These are phyloP conservation scores for Aureobasidium namibiae DNA, from an alignment of 2,329 filamentous ascomycete species.

Conservation along the genomic window DNA sequence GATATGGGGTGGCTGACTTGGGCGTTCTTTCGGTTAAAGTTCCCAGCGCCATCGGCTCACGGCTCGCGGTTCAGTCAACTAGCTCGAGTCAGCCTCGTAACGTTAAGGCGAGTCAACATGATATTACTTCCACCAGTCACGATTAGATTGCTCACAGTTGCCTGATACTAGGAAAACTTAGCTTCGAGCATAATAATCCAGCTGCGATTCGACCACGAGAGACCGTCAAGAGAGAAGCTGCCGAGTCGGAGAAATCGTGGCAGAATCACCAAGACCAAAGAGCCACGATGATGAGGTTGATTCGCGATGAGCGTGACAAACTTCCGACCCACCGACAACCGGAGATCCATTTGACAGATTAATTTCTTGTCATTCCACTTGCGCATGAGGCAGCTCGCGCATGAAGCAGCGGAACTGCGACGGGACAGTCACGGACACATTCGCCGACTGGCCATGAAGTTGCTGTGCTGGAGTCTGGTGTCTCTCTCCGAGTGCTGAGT, in stretches of 20 bases:
- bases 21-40: not conserved
- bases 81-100: not conserved
- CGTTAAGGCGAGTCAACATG: not conserved
- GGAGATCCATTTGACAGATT: not conserved
- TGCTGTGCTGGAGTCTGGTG: not conserved
- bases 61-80: not conserved
- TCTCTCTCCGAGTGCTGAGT: too few species aligned
- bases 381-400: not conserved
- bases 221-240: too few species aligned
- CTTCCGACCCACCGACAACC: not conserved
- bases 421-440: not conserved
- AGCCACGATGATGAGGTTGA: not conserved
- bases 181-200: not conserved
- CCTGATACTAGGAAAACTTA: not conserved
- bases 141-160: not conserved
- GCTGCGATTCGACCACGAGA: not conserved
- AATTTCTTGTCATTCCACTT: not conserved
- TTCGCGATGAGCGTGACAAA: too few species aligned
- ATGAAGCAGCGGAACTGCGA: not conserved
- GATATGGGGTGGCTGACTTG: not conserved
- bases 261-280: not conserved
- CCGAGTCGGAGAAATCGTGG: too few species aligned
- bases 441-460: not conserved
- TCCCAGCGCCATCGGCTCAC: not conserved
- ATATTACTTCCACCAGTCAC: not conserved